These are phyloP conservation scores for Athelia psychrophila DNA, from an alignment of 1,284 basidiomycete genomes.

Conservation along the genomic window DNA sequence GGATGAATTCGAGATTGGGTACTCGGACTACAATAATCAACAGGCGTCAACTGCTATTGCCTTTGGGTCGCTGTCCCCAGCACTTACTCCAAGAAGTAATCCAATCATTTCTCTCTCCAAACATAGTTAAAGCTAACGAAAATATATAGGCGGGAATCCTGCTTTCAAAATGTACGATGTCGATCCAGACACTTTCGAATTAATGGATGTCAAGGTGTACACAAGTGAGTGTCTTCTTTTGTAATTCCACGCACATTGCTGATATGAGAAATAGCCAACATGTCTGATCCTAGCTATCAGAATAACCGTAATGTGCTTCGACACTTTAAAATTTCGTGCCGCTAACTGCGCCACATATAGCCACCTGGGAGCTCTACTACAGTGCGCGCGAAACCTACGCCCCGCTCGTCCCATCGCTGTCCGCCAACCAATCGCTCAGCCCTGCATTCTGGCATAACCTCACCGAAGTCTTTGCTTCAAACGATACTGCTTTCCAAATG, in stretches of 20 bases:
- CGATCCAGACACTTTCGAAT: slow-evolving; percentile 50
- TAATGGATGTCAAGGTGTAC: slow-evolving; percentile 46
- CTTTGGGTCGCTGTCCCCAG: slow-evolving; percentile 47
- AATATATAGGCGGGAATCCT: slow-evolving; percentile 41
- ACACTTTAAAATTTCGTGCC: not conserved
- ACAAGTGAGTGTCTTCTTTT: slow-evolving; percentile 27
- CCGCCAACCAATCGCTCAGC: slow-evolving; percentile 25
- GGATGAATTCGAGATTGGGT: slow-evolving; percentile 59
- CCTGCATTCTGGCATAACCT: slow-evolving; percentile 61
- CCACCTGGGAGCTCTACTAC: slow-evolving; percentile 54
- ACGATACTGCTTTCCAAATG: slow-evolving; percentile 45
- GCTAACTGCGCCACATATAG: slow-evolving; percentile 19
- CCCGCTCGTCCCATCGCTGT: slow-evolving; percentile 33
- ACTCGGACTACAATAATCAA: slow-evolving; percentile 49
- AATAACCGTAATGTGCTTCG: slow-evolving; percentile 20
- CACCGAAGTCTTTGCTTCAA: slow-evolving; percentile 49
- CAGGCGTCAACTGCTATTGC: slow-evolving; percentile 47
- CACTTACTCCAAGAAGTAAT: slow-evolving; percentile 53
- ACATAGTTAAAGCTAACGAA: not conserved
- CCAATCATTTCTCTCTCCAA: not conserved
- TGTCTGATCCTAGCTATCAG: slow-evolving; percentile 36
- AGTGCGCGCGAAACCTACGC: slow-evolving; percentile 53
- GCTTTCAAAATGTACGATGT: slow-evolving; percentile 53
- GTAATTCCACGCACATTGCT: not conserved
- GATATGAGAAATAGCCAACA: slow-evolving; percentile 27